These are phyloP conservation scores for Stephania japonica DNA, from an alignment of 164 flowering plant species.

Conservation along the genomic window DNA sequence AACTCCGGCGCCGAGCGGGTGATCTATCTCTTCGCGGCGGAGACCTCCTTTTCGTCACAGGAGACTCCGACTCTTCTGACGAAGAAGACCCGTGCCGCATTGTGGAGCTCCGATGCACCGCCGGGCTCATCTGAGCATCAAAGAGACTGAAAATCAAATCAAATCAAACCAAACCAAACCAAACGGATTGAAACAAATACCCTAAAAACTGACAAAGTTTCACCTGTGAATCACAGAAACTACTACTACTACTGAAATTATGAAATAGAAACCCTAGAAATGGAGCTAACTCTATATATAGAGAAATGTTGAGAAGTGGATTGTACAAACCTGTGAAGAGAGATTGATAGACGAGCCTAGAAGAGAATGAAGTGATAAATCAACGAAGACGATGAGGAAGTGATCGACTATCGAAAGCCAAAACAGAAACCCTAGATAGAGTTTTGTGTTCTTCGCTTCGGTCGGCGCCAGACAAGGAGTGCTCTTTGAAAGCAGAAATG, in stretches of 20 bases:
- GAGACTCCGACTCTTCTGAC: slow-evolving; percentile 35
- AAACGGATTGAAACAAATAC: too few species aligned
- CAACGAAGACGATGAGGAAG: not conserved
- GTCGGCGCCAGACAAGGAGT: too few species aligned
- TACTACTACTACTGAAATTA: too few species aligned
- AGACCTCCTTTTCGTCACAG: slow-evolving; percentile 32
- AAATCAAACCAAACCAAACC: too few species aligned
- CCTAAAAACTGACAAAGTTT: too few species aligned
- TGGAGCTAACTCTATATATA: too few species aligned
- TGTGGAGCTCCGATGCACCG: slow-evolving; percentile 21
- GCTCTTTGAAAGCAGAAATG: too few species aligned
- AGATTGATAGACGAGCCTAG: not conserved
- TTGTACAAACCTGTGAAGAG: not conserved
- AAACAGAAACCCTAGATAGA: too few species aligned
- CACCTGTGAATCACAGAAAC: too few species aligned
- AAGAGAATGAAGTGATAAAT: not conserved
- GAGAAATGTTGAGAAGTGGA: not conserved
- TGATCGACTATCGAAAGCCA: too few species aligned
- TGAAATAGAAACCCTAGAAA: not conserved
- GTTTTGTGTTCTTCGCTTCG: too few species aligned
- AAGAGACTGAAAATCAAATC: too few species aligned
- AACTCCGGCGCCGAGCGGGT: slow-evolving; percentile 35
- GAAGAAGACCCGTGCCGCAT: slow-evolving; percentile 14
- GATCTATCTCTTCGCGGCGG: slow-evolving; percentile 45
- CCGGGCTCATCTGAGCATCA: slow-evolving; percentile 25